Conservation (phyloP, 371 early-diverging fungal species). For the Mortierella sp. region DNA sequence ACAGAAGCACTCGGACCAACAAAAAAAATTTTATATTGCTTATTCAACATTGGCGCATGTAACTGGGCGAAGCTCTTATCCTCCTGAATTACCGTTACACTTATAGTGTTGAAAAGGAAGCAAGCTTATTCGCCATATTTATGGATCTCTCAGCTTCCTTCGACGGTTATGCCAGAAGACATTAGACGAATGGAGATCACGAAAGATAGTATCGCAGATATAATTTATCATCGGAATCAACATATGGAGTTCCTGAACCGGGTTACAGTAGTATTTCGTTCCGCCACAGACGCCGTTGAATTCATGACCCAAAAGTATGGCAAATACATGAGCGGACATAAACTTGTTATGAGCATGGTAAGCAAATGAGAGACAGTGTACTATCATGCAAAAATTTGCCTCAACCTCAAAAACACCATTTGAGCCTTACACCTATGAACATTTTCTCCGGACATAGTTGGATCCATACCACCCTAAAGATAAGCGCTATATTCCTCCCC, state of each 20-base stretch:
- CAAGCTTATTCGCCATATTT: constrained; percentile 52
- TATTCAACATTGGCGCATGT: too few relatives aligned
- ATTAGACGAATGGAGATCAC: constrained; percentile 43
- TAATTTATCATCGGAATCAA: constrained; percentile 47
- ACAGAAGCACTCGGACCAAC: background rate
- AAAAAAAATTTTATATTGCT: too few relatives aligned
- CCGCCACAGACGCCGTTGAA: constrained; percentile 50
- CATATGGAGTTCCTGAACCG: constrained; percentile 45
- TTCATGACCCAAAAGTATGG: constrained; percentile 47
- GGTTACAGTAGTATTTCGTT: constrained; percentile 48
- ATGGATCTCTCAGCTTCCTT: constrained; percentile 34
- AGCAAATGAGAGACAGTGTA: background rate
- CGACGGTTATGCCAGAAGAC: constrained; percentile 53
- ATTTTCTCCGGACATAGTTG: constrained; percentile 20
- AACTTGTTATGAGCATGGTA: constrained; percentile 50
- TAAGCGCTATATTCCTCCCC: constrained; percentile 37
- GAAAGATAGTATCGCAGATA: constrained; percentile 34
- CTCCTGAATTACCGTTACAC: too few relatives aligned
- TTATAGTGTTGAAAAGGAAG: constrained; percentile 32
- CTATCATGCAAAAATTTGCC: background rate
- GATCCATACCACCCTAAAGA: constrained; percentile 45
- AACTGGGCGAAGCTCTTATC: too few relatives aligned
- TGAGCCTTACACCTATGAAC: background rate
- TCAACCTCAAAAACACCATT: background rate
- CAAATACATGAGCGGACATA: constrained; percentile 44